These are phyloP conservation scores for Sphenostylis stenocarpa DNA, from an alignment of 306 rosid species.

Conservation along the genomic window DNA sequence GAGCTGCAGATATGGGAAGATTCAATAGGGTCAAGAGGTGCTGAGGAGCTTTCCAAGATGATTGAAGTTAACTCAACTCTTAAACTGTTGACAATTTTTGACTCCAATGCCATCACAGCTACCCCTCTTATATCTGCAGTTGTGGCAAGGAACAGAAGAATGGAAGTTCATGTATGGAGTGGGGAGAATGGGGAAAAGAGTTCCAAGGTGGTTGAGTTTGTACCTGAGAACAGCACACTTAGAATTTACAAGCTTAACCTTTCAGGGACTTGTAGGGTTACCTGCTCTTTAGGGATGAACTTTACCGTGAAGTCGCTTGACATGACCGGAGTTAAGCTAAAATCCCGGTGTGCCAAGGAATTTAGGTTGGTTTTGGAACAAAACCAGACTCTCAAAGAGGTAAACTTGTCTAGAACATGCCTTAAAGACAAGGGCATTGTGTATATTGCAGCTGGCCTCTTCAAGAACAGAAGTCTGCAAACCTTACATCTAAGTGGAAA, in stretches of 20 bases:
- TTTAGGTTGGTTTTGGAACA: constrained; percentile 86
- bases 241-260: constrained; percentile 66
- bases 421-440: constrained; percentile 79
- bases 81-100: constrained; percentile 73
- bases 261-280: constrained; percentile 79
- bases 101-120: constrained; percentile 67
- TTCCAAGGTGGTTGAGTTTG: constrained; percentile 88
- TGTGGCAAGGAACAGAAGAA: constrained; percentile 74
- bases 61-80: constrained; percentile 83
- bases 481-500: constrained; percentile 72
- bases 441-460: constrained; percentile 86
- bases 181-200: constrained; percentile 66
- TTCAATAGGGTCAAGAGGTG: constrained; percentile 89
- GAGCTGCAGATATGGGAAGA: constrained; percentile 96
- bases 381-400: constrained; percentile 68
- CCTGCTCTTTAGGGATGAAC: constrained; percentile 82
- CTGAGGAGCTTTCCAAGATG: constrained; percentile 91
- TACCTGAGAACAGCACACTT: constrained; percentile 67
- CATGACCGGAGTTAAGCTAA: constrained; percentile 78
- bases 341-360: constrained; percentile 86
- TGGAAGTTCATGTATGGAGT: constrained; percentile 92
- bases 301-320: constrained; percentile 75
- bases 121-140: constrained; percentile 86
- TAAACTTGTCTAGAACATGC: constrained; percentile 68
- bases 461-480: constrained; percentile 68